Evolutionary conservation across 768 basidiomycete genomes (phyloP), one percentile per base, ranked within the genome.

Genomic region (Calocybe indica): DNA sequence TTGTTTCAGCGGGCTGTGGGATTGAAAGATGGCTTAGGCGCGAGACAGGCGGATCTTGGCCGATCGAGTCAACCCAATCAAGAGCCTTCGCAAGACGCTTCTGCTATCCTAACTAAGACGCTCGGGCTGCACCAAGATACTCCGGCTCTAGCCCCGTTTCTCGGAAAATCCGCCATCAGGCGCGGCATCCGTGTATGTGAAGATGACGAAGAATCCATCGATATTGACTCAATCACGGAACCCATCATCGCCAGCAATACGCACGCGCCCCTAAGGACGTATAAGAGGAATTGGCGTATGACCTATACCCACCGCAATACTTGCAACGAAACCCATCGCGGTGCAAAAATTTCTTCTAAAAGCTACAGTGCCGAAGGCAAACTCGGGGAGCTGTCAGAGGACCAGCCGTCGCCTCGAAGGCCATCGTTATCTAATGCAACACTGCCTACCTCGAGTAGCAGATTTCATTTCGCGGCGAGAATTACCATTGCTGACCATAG

Each of bases 1-100:
- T 61, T 80, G 31, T 79, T 79, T 51, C 62, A 73, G 52, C 71
- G 65, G 56, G 78, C 77, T 5, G 73, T 79, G 40, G 71, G 68
- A 22, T 22, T 22, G 22, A 22, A 22, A 22, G 22, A 22, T 22
- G 5, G 58, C 48, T 6, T 52, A 53, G 31, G 48, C 47, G 33
- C 14, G 34, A 11, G 42, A 13, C 12, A 51, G 14, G 22, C 12
- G 12, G 22, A 29, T 28, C 7, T 38, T 14, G 29, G 44, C 46
- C n/a, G 36, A 40, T 30, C 14, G 34, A 8, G 7, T 28, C 10
- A 10, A 11, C 30, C 30, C 30, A 12, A 33, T 30, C 47, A 29
- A 46, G 13, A 22, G 22, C 4, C 22, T 22, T 22, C 22, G 22
- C 22, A 22, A 10, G 37, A 32, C 42, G 46, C 37, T 32, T 7